A percentile compares a stretch with the other conserved stretches of the same genome.
These are phyloP conservation scores for Mixia osmundae DNA, from an alignment of 1,284 basidiomycete genomes.

Conservation along the genomic window DNA sequence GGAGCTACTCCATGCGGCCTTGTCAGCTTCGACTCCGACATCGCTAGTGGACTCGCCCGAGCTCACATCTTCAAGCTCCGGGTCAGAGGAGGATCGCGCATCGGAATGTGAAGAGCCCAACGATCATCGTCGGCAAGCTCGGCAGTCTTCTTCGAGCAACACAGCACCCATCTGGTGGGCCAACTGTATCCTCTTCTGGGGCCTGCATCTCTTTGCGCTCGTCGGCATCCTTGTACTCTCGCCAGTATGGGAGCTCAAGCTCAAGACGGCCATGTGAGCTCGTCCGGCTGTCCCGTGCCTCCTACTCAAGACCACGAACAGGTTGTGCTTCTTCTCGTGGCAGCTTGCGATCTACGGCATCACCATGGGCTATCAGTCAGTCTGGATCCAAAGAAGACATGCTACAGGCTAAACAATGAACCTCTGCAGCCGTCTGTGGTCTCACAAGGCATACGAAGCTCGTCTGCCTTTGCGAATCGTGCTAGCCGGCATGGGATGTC, in stretches of 20 bases:
- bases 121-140: no score
- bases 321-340: constrained; percentile 35
- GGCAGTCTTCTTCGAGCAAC: not conserved
- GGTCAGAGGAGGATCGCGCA: no score
- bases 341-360: constrained; percentile 48
- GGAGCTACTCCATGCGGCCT: no score
- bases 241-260: constrained; percentile 25
- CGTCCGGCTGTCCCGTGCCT: no score
- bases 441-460: constrained; percentile 46
- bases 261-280: constrained; percentile 26
- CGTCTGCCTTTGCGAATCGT: constrained; percentile 49
- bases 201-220: constrained; percentile 35
- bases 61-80: no score
- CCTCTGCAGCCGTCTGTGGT: not conserved
- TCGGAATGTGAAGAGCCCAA: no score
- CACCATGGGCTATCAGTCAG: constrained; percentile 64
- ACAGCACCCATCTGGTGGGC: constrained; percentile 34
- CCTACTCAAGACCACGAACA: constrained; percentile 1
- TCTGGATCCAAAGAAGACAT: constrained; percentile 72
- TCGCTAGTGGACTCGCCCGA: no score
- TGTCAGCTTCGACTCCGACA: no score
- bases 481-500: constrained; percentile 52
- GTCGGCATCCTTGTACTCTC: constrained; percentile 33
- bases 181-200: constrained; percentile 42
- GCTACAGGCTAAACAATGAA: constrained; percentile 20